Base-by-base conservation (phyloP, 140 eudicot species). In the Cichorium intybus region DNA sequence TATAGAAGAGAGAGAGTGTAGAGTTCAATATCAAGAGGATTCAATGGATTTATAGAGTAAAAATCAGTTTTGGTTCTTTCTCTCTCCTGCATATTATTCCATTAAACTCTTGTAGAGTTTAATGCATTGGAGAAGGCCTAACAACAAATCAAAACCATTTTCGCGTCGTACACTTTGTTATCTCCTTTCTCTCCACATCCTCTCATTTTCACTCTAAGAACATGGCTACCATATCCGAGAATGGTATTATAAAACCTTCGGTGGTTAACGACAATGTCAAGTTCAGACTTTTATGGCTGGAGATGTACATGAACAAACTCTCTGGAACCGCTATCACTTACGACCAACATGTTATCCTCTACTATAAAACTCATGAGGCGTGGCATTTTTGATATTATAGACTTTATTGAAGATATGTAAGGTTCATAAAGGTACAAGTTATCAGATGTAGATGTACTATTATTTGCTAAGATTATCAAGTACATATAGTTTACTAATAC, bases 401-500 rank as follows among this genome's bases (percentile, higher is more conserved):
- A 84, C 95, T 64, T 64, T 77, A 11, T 60, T 84, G 86, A 87
- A 92, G 22, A 73, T 87, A 24, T 84, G 95, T 56, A 88, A 77
- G 24, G 92, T 79, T 5, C 63, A 69, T 50, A 80, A 79, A 23
- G 88, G 55, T 26, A 29, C 66, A 21, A 50, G 51, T 64, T 82
- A 46, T 70, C 71, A 8, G 86, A 87, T 76, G 95, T 92, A 58
- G 95, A 84, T 77, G 86, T 87, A 23, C 34, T 84, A 28, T 59
- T 87, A 26, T 87, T 87, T 56, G 92, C 95, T 47, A 89, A 87
- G 37, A 82, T 87, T 92, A 60, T 81, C 24, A 81, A 81, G 74
- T 92, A 75, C 81, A 81, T 93, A 97, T 92, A 75, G 54, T 33
- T n/a, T n/a, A n/a, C n/a, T n/a, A n/a, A n/a, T n/a, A n/a, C n/a